These are phyloP conservation scores for Solanum tarijense DNA, from an alignment of 257 asterid species.

Conservation along the genomic window DNA sequence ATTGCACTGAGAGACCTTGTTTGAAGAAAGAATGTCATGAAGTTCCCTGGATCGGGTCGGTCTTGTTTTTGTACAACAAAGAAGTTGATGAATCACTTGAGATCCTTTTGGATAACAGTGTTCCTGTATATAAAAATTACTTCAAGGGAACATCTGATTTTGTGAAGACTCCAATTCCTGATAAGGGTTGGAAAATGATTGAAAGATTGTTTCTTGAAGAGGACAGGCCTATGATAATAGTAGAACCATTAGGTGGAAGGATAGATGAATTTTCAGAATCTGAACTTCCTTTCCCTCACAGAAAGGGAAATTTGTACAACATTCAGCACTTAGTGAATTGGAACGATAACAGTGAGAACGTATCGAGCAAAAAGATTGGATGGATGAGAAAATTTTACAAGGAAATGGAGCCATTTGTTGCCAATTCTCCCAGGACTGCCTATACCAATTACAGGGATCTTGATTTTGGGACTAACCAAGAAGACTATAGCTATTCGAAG, in stretches of 20 bases:
- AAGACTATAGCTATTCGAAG: slow-evolving; percentile 1
- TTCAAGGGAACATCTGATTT: slow-evolving; percentile 21
- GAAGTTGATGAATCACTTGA: not conserved
- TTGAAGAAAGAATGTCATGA: slow-evolving; percentile 4
- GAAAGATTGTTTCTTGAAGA: slow-evolving; percentile 2
- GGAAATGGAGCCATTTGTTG: slow-evolving; percentile 17
- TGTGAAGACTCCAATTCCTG: slow-evolving; percentile 6
- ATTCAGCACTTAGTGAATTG: slow-evolving; percentile 5
- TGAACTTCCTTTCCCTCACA: slow-evolving; percentile 19
- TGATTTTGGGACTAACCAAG: slow-evolving; percentile 14
- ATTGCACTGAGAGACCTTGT: slow-evolving; percentile 3
- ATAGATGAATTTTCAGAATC: slow-evolving; percentile 15
- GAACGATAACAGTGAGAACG: not conserved
- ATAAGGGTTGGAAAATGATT: slow-evolving; percentile 11
- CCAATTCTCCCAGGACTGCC: slow-evolving; percentile 14
- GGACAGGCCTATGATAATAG: not conserved
- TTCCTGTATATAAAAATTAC: not conserved
- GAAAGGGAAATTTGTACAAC: slow-evolving; percentile 17
- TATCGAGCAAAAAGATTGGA: slow-evolving; percentile 3
- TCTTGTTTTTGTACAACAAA: not conserved
- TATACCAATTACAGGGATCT: slow-evolving; percentile 3
- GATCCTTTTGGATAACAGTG: not conserved
- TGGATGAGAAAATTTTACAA: slow-evolving; percentile 12
- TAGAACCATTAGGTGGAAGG: slow-evolving; percentile 22
- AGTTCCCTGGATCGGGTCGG: slow-evolving; percentile 13